Conservation (phyloP, 129 eudicot species). For the Artemisia argyi region DNA sequence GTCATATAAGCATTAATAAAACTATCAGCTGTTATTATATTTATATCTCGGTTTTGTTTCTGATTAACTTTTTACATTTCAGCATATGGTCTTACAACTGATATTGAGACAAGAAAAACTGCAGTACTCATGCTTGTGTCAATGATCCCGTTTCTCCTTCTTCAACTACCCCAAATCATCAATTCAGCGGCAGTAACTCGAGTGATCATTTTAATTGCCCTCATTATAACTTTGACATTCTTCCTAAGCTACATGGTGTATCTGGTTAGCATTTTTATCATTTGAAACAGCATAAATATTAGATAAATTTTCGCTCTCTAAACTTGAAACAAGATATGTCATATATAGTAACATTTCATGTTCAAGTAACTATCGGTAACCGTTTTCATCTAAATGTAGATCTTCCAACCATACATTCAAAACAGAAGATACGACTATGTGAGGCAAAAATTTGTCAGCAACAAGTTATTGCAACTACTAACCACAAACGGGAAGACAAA, state of each 20-base stretch:
- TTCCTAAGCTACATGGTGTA: constrained; percentile 35
- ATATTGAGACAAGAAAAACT: constrained; percentile 47
- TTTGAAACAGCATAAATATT: too few relatives aligned
- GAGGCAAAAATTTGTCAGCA: constrained; percentile 52
- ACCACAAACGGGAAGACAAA: constrained; percentile 53
- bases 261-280: constrained; percentile 41
- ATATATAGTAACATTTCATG: not conserved
- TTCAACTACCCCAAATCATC: constrained; percentile 42
- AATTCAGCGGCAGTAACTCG: constrained; percentile 28
- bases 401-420: constrained; percentile 73
- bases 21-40: too few relatives aligned
- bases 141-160: constrained; percentile 47
- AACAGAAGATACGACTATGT: constrained; percentile 50
- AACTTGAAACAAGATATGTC: too few relatives aligned
- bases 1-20: too few relatives aligned
- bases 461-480: constrained; percentile 48
- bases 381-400: constrained; percentile 29
- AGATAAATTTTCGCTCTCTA: too few relatives aligned
- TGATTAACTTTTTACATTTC: not conserved
- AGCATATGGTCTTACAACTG: constrained; percentile 48
- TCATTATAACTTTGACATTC: constrained; percentile 42
- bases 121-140: constrained; percentile 50
- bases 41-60: not conserved
- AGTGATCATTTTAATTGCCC: constrained; percentile 40
- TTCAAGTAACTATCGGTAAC: not conserved